A percentile compares a stretch with the other conserved stretches of the same genome.
Evolutionary conservation across 148 eudicot genomes (phyloP).

Genomic region (Nepenthes gracilis): DNA sequence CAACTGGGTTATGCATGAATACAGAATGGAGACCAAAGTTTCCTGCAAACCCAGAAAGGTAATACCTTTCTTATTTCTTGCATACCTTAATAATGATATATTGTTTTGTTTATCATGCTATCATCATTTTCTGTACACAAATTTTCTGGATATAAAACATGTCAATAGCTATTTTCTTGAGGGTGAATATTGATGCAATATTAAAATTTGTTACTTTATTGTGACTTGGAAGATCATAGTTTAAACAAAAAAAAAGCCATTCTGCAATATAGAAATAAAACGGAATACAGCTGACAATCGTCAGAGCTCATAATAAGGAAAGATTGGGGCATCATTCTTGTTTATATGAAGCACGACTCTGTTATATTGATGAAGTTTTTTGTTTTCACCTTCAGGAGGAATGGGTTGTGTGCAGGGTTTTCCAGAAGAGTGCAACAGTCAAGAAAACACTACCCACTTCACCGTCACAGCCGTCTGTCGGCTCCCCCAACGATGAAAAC

Average conservation of each 20-base stretch:
- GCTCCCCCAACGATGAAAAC: constrained; percentile 42
- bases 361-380: neutral
- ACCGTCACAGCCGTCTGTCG: constrained; percentile 42
- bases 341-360: neutral
- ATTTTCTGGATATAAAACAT: neutral
- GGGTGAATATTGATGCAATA: no score
- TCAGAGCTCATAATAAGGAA: no score
- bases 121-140: neutral
- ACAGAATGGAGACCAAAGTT: constrained; percentile 52
- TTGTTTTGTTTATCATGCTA: no score
- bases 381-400: constrained; percentile 33
- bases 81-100: neutral
- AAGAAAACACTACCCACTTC: constrained; percentile 48
- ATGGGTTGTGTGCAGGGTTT: constrained; percentile 89
- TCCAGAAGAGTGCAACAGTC: constrained; percentile 51
- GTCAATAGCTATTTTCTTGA: neutral
- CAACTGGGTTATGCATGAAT: constrained; percentile 98
- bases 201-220: no score
- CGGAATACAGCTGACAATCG: no score
- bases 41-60: constrained; percentile 63
- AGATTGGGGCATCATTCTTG: no score
- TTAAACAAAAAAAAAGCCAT: no score
- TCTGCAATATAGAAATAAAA: neutral
- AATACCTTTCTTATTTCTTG: neutral
- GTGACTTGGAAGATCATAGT: no score